Evolutionary conservation across 2,329 filamentous ascomycete species (phyloP), one percentile per base, ranked within the genome.

Genomic region (Metarhizium anisopliae): DNA sequence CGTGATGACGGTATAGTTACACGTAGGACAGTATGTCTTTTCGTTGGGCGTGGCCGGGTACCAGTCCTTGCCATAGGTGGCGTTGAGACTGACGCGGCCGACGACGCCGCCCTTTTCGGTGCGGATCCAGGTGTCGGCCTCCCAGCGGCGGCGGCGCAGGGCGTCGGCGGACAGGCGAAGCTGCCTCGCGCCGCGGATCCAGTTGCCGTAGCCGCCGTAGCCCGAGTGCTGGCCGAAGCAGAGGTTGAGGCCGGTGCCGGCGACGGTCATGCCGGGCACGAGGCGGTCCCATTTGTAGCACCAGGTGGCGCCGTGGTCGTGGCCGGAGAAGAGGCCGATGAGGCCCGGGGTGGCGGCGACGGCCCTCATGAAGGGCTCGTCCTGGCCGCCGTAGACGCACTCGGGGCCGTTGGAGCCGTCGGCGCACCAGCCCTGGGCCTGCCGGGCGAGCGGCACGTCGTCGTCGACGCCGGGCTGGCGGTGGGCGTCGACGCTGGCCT

Each of bases 141-240:
- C 73, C 20, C 70, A 60, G 4, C 68, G 59, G 6, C 62, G 62
- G 1, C 36, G 13, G 38, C 56, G 43, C 16, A 82, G 62, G 25
- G 67, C 67, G 1, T 70, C 64, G 45, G 79, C 70, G 2, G 74
- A 69, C 1, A 86, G 60, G 2, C 74, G 61, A 13, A 87, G 69
- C 60, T 85, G 79, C 1, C 83, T 73, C 4, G 77, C 76, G 1
- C 85, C 86, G 0, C 85, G 78, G 10, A 78, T 77, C 80, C 81
- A 87, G 50, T 74, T 73, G 0, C 84, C 83, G 61, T 89, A 89
- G 0, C 86, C 86, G 0, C 85, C 86, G 55, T 89, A 89, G 0
- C 86, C 86, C 0, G 82, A 79, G 60, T 86, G 85, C 60, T 86
- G 81, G 5, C 83, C 83, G 62, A 85, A 87, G 61, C 77, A 80